Evolutionary conservation across 345 rosid genomes (phyloP).

Genomic region (Excoecaria cochinchinensis): DNA sequence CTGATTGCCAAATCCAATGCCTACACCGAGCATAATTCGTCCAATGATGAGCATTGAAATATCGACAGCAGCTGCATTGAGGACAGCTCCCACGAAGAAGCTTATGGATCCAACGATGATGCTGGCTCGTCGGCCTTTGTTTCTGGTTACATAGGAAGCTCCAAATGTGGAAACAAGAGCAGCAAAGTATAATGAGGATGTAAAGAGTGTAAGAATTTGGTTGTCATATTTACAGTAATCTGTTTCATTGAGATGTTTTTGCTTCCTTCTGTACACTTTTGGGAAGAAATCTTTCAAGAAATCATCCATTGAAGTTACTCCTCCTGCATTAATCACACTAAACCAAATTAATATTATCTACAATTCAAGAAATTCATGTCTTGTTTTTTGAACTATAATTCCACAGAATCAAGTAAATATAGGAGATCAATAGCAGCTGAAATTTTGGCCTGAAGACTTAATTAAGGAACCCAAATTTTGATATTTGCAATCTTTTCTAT

Average conservation of each 20-base stretch:
- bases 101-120: slow-evolving; percentile 43
- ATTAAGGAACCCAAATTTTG: neutral
- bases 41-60: slow-evolving; percentile 53
- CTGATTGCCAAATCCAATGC: slow-evolving; percentile 56
- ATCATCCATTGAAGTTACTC: slow-evolving; percentile 28
- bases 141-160: slow-evolving; percentile 45
- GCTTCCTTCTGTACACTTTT: slow-evolving; percentile 24
- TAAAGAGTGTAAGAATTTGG: slow-evolving; percentile 40
- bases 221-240: slow-evolving; percentile 54
- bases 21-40: slow-evolving; percentile 47
- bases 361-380: too few relatives aligned
- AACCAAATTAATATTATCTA: too few relatives aligned
- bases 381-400: too few relatives aligned
- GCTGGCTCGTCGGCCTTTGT: slow-evolving; percentile 40
- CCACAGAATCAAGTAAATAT: too few relatives aligned
- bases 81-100: slow-evolving; percentile 46
- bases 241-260: slow-evolving; percentile 30
- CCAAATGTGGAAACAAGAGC: slow-evolving; percentile 48
- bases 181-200: slow-evolving; percentile 59
- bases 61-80: slow-evolving; percentile 42
- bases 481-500: neutral
- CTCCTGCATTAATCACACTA: slow-evolving; percentile 20
- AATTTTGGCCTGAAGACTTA: neutral
- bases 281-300: slow-evolving; percentile 37
- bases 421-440: neutral